Conservation (phyloP, 257 asterid genomes). For the Nyctanthes arbortristis region DNA sequence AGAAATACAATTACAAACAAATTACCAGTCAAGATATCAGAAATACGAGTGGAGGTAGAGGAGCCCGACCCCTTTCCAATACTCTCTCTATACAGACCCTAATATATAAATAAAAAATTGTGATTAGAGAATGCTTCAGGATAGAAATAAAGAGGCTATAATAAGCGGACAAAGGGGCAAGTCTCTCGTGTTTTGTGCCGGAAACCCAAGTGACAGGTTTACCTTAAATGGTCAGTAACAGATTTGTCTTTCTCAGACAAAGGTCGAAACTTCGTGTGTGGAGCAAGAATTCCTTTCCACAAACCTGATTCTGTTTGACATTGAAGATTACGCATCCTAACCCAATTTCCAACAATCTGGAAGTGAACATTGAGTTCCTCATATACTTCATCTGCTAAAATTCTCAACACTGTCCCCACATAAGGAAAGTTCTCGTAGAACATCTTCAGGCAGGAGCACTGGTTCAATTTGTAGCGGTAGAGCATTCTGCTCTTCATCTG, state of each 20-base stretch:
- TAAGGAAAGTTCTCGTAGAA: constrained; percentile 3
- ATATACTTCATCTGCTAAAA: constrained; percentile 16
- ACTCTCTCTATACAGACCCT: background rate
- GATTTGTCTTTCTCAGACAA: background rate
- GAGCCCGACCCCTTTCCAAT: background rate
- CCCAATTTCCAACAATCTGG: constrained; percentile 21
- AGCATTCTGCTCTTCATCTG: background rate
- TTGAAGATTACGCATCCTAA: constrained; percentile 25
- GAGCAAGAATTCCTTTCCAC: constrained; percentile 24
- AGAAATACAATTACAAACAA: too few species aligned
- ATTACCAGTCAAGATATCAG: constrained; percentile 12
- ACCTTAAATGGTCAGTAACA: constrained; percentile 4
- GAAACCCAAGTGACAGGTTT: background rate
- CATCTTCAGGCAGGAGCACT: constrained; percentile 1
- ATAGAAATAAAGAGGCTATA: background rate
- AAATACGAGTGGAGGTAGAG: background rate
- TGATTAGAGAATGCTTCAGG: background rate
- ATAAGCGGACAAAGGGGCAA: background rate
- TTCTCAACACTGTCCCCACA: constrained; percentile 15
- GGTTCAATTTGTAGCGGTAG: constrained; percentile 10
- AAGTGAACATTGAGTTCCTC: constrained; percentile 21
- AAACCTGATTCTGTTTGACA: constrained; percentile 19
- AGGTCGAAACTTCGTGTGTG: constrained; percentile 17
- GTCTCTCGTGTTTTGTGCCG: background rate
- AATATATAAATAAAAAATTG: background rate